These are phyloP conservation scores for Entamoeba histolytica DNA, from an alignment of 208 protist genomes.

Conservation along the genomic window DNA sequence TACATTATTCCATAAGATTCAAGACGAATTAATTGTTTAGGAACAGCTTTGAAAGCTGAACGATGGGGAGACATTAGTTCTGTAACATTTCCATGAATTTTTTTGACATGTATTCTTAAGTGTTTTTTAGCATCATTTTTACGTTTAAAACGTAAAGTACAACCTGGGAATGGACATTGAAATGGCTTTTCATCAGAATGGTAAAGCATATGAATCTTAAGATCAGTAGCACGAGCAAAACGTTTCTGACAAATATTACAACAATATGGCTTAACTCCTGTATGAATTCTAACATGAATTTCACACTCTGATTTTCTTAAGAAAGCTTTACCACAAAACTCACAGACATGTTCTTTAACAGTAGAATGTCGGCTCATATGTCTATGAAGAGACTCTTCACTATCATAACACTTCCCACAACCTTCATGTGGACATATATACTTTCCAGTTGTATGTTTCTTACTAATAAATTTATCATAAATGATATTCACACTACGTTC, in stretches of 20 bases:
- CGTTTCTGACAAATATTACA: background rate
- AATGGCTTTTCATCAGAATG: background rate
- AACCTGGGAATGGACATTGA: background rate
- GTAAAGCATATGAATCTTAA: background rate
- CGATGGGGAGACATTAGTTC: too few species aligned
- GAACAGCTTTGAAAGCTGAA: too few species aligned
- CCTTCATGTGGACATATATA: background rate
- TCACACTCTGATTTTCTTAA: background rate
- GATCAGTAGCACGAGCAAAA: background rate
- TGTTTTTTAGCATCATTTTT: background rate
- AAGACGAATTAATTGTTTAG: too few species aligned
- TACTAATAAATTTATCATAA: background rate
- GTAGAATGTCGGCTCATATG: background rate
- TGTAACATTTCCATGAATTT: background rate
- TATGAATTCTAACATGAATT: background rate
- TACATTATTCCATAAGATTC: too few species aligned
- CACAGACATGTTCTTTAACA: background rate
- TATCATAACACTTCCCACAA: background rate
- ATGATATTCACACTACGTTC: background rate
- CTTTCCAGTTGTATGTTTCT: background rate
- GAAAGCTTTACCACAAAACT: background rate
- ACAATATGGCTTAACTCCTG: background rate
- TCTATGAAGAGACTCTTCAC: background rate
- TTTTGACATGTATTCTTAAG: background rate
- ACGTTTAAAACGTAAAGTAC: background rate